phyloP scores from a whole-genome alignment of 2,329 filamentous ascomycete genomes.

The Cadophora sp. region DNA sequence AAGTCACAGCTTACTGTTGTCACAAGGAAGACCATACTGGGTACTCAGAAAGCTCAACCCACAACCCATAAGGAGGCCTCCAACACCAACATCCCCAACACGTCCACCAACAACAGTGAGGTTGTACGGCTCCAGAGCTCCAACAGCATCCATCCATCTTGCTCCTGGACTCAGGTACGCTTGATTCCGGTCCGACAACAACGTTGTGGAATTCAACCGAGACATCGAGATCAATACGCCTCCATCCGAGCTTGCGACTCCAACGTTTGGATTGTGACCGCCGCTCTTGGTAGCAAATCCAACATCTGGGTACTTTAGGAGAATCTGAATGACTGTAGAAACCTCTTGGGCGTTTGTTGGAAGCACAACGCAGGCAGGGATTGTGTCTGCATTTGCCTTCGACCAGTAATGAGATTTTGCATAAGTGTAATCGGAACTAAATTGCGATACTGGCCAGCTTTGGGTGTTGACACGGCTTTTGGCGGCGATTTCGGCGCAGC shows the following conservation, averaged over 20 bases:
- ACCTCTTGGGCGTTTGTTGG: constrained; percentile 47
- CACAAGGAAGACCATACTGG: constrained; percentile 55
- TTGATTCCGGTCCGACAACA: constrained; percentile 36
- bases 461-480: constrained; percentile 16
- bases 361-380: constrained; percentile 48
- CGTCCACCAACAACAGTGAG: constrained; percentile 51
- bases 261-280: constrained; percentile 51
- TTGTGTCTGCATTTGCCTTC: constrained; percentile 41
- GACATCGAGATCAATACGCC: constrained; percentile 47
- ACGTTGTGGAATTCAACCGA: constrained; percentile 42
- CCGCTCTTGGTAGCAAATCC: constrained; percentile 52
- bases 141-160: constrained; percentile 34
- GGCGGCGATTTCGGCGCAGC: constrained; percentile 21
- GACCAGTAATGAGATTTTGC: constrained; percentile 47
- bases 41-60: constrained; percentile 38
- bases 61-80: constrained; percentile 49
- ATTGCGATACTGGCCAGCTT: constrained; percentile 20
- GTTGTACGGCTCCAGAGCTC: constrained; percentile 30
- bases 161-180: constrained; percentile 45
- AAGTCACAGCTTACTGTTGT: constrained; percentile 45
- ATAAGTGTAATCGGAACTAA: constrained; percentile 26
- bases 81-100: constrained; percentile 50
- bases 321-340: constrained; percentile 43
- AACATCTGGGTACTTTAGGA: constrained; percentile 44
- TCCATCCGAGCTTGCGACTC: constrained; percentile 47